A percentile compares a stretch with the other conserved stretches of the same genome.
phyloP scores from a whole-genome alignment of 495 filamentous ascomycete genomes.

The Chlorociboria aeruginascens region DNA sequence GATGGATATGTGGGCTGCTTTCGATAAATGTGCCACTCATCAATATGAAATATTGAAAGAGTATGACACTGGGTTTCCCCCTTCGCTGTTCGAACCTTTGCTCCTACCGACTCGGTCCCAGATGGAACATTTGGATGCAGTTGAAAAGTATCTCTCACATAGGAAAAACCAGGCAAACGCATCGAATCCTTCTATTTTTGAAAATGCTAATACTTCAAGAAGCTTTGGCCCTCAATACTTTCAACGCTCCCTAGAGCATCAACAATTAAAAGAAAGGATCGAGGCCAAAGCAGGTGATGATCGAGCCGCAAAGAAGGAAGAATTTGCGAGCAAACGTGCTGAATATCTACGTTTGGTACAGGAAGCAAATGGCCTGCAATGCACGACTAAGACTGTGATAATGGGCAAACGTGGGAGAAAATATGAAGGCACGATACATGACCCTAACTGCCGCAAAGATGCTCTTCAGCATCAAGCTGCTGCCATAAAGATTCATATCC shows the following conservation, averaged over 20 bases:
- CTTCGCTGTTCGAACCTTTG: slow-evolving; percentile 31
- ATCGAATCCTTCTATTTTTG: slow-evolving; percentile 25
- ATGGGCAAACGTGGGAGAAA: too few species aligned
- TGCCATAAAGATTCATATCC: slow-evolving; percentile 33
- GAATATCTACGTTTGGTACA: slow-evolving; percentile 25
- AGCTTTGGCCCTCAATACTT: slow-evolving; percentile 47
- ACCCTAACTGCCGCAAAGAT: slow-evolving; percentile 23
- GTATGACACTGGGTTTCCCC: slow-evolving; percentile 38
- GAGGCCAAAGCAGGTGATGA: slow-evolving; percentile 21
- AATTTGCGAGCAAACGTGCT: slow-evolving; percentile 26
- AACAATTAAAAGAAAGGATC: slow-evolving; percentile 30
- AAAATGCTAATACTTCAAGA: slow-evolving; percentile 8
- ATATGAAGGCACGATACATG: slow-evolving; percentile 6
- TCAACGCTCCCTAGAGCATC: slow-evolving; percentile 31
- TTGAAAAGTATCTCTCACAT: slow-evolving; percentile 39
- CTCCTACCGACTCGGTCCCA: slow-evolving; percentile 36
- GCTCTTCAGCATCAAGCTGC: slow-evolving; percentile 17
- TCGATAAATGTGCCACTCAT: slow-evolving; percentile 37
- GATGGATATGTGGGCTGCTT: slow-evolving; percentile 52
- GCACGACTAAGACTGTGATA: too few species aligned
- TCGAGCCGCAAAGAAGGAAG: slow-evolving; percentile 27
- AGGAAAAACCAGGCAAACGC: slow-evolving; percentile 12
- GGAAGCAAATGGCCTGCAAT: not conserved
- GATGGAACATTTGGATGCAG: slow-evolving; percentile 32
- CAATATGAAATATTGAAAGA: slow-evolving; percentile 30